Evolutionary conservation across 768 basidiomycete species (phyloP).

Genomic region (Rhodotorula sphaerocarpa): DNA sequence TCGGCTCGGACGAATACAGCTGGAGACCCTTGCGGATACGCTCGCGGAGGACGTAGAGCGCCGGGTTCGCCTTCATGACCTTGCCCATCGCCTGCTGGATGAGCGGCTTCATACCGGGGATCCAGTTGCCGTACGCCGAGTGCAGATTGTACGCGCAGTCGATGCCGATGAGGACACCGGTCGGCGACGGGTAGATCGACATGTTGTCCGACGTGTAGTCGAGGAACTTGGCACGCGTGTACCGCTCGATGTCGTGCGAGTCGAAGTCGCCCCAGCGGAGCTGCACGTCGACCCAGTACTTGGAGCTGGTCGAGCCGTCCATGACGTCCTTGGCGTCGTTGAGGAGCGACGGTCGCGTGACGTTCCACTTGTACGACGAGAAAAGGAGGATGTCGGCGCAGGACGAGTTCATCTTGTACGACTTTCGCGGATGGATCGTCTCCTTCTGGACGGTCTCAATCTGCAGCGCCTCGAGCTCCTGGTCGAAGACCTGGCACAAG

Average conservation of each 20-base stretch:
- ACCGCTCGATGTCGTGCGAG: constrained; percentile 96
- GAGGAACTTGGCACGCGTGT: constrained; percentile 96
- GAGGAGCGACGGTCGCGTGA: constrained; percentile 85
- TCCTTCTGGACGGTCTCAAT: constrained; percentile 99
- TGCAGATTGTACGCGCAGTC: constrained; percentile 96
- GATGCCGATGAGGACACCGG: constrained; percentile 98
- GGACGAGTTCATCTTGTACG: constrained; percentile 99
- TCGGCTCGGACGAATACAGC: constrained; percentile 96
- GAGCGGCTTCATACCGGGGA: constrained; percentile 96
- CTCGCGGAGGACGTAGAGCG: constrained; percentile 91
- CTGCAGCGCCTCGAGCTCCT: constrained; percentile 92
- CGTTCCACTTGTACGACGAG: constrained; percentile 85
- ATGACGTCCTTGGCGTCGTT: constrained; percentile 93
- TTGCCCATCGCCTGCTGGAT: constrained; percentile 99
- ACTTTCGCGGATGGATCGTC: constrained; percentile 98
- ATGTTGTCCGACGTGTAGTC: constrained; percentile 58
- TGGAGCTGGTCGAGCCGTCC: constrained; percentile 96
- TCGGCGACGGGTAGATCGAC: constrained; percentile 94
- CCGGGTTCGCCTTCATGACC: constrained; percentile 99
- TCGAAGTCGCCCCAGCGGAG: constrained; percentile 98
- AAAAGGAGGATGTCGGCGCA: constrained; percentile 96
- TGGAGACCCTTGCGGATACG: constrained; percentile 98
- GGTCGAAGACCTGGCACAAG: constrained; percentile 96
- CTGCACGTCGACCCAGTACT: constrained; percentile 72
- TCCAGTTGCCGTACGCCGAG: constrained; percentile 98